These are phyloP conservation scores for Lodderomyces oxycetoniae DNA, from an alignment of 1,139 yeast species.

Conservation along the genomic window DNA sequence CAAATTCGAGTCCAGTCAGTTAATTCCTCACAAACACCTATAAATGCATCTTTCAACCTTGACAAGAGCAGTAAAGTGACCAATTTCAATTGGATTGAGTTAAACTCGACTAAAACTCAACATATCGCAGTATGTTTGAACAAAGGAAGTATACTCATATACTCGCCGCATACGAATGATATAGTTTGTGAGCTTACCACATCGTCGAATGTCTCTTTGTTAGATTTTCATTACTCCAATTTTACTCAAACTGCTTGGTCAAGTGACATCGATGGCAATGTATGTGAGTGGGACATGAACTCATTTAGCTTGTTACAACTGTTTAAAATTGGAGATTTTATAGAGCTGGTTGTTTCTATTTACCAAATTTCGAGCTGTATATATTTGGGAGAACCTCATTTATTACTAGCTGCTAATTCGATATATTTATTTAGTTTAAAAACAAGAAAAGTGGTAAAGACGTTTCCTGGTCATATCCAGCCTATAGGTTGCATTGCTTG, in stretches of 20 bases:
- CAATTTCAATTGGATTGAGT: conserved; percentile 52
- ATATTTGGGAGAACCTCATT: conserved; percentile 35
- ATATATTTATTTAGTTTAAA: conserved; percentile 47
- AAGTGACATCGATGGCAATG: conserved; percentile 56
- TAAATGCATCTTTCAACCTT: conserved; percentile 43
- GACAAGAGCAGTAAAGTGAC: conserved; percentile 53
- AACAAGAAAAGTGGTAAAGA: conserved; percentile 32
- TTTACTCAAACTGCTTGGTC: conserved; percentile 52
- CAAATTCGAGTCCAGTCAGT: conserved; percentile 63
- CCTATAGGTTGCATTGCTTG: conserved; percentile 49
- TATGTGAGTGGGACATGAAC: conserved; percentile 61
- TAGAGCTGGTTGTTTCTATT: conserved; percentile 32
- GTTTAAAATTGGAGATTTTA: conserved; percentile 38
- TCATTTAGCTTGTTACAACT: conserved; percentile 37
- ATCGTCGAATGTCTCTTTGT: conserved; percentile 48
- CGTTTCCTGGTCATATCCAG: conserved; percentile 72
- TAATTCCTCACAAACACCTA: conserved; percentile 24
- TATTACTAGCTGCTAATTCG: conserved; percentile 63
- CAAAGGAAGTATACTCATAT: conserved; percentile 60
- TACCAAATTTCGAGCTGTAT: conserved; percentile 32
- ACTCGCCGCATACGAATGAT: conserved; percentile 62
- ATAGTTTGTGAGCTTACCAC: conserved; percentile 48
- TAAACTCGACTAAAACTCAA: conserved; percentile 27
- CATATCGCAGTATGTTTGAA: conserved; percentile 59
- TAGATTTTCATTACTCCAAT: conserved; percentile 46